Conservation (phyloP, 2,329 filamentous ascomycete species). For the Penicillium sclerotigenum region DNA sequence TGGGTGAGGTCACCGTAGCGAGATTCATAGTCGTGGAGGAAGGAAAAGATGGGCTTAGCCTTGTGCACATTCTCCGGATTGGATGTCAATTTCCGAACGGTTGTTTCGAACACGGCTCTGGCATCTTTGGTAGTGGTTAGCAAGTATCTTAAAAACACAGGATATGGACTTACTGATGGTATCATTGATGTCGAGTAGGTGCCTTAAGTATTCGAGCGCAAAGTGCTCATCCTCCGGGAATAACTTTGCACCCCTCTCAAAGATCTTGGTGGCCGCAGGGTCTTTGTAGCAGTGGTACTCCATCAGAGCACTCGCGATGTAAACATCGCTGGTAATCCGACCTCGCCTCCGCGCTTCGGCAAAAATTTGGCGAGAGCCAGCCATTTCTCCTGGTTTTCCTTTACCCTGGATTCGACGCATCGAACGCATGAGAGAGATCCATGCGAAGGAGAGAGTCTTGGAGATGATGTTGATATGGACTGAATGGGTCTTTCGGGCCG, state of each 20-base stretch:
- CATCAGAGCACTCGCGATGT: constrained; percentile 86
- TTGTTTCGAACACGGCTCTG: constrained; percentile 91
- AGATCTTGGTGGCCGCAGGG: constrained; percentile 86
- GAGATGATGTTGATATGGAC: constrained; percentile 73
- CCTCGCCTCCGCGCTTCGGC: constrained; percentile 82
- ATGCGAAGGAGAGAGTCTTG: constrained; percentile 83
- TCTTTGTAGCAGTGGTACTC: constrained; percentile 97
- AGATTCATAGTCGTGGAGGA: constrained; percentile 93
- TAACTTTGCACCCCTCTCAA: constrained; percentile 86
- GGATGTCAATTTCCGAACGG: constrained; percentile 74
- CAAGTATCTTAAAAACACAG: not conserved
- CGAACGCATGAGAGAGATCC: constrained; percentile 90
- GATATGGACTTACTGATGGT: constrained; percentile 70
- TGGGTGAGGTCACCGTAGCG: constrained; percentile 90
- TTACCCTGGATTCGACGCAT: constrained; percentile 92
- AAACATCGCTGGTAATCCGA: constrained; percentile 88
- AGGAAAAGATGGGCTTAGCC: constrained; percentile 80
- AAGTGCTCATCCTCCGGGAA: constrained; percentile 94
- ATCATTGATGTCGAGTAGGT: constrained; percentile 87
- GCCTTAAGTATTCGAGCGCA: constrained; percentile 93
- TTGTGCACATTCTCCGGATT: constrained; percentile 72
- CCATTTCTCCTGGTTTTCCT: constrained; percentile 64
- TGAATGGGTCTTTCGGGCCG: constrained; percentile 63
- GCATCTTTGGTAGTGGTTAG: constrained; percentile 61
- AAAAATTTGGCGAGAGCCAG: constrained; percentile 83